Conservation (phyloP, 1,139 yeast species). For the Entelexis paramagnoliae region DNA sequence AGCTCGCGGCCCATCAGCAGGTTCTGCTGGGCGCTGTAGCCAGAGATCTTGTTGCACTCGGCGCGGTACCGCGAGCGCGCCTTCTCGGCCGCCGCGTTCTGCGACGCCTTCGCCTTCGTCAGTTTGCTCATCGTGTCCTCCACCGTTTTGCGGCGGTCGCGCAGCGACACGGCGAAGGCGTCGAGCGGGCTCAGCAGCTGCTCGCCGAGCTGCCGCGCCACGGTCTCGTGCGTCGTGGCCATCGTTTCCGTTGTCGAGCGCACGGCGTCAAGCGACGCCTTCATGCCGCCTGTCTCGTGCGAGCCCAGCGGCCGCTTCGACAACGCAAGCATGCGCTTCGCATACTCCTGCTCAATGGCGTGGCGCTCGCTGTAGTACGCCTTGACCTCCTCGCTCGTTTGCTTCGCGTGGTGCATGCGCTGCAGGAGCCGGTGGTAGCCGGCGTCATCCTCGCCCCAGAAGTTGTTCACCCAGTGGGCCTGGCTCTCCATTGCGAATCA, state of each 20-base stretch:
- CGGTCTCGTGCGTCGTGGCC: slow-evolving; percentile 40
- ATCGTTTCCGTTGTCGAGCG: slow-evolving; percentile 46
- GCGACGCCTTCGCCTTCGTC: slow-evolving; percentile 34
- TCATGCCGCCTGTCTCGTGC: slow-evolving; percentile 50
- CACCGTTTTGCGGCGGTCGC: slow-evolving; percentile 40
- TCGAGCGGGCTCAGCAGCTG: slow-evolving; percentile 39
- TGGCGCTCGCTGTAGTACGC: slow-evolving; percentile 39
- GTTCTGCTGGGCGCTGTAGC: slow-evolving; percentile 52
- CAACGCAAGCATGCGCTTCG: slow-evolving; percentile 38
- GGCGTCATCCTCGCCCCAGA: slow-evolving; percentile 46
- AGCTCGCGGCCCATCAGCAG: slow-evolving; percentile 71
- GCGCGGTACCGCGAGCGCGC: slow-evolving; percentile 46
- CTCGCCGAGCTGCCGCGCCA: slow-evolving; percentile 38
- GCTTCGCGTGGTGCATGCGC: slow-evolving; percentile 43
- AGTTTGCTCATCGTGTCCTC: slow-evolving; percentile 40
- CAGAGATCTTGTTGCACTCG: slow-evolving; percentile 51
- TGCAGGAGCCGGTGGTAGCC: slow-evolving; percentile 42
- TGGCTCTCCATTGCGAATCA: slow-evolving; percentile 7
- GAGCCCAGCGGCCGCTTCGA: slow-evolving; percentile 46
- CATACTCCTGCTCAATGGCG: slow-evolving; percentile 63
- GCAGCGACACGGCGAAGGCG: slow-evolving; percentile 36
- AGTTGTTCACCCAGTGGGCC: slow-evolving; percentile 32
- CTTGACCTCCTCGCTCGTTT: slow-evolving; percentile 39
- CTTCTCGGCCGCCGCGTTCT: slow-evolving; percentile 35
- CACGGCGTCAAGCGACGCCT: slow-evolving; percentile 50